These are phyloP conservation scores for Paralagenidium karlingii DNA, from an alignment of 352 stramenopile genomes.

Conservation along the genomic window DNA sequence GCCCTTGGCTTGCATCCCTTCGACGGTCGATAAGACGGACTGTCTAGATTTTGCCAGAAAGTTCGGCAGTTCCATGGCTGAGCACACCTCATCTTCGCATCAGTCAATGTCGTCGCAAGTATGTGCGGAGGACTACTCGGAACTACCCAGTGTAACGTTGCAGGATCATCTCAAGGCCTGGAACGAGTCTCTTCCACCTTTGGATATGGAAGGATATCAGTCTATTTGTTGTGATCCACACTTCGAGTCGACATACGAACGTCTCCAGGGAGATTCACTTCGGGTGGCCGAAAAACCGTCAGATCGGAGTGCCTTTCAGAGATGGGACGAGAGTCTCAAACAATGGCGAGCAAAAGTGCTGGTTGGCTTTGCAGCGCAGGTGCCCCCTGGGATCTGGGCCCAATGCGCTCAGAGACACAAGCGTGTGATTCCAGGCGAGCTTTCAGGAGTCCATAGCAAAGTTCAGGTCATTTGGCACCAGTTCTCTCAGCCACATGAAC, in stretches of 20 bases:
- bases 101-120: constrained; percentile 10
- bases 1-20: constrained; percentile 46
- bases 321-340: constrained; percentile 40
- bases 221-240: constrained; percentile 59
- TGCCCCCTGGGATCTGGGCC: constrained; percentile 47
- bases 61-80: constrained; percentile 33
- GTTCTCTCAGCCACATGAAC: no score
- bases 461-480: no score
- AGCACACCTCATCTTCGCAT: not conserved
- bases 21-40: constrained; percentile 35
- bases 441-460: no score
- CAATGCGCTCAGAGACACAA: no score
- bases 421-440: no score
- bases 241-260: constrained; percentile 45
- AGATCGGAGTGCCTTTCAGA: constrained; percentile 15
- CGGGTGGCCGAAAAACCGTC: constrained; percentile 20
- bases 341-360: constrained; percentile 50
- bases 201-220: constrained; percentile 63
- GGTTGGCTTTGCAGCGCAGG: constrained; percentile 48
- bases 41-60: constrained; percentile 43
- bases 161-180: constrained; percentile 24
- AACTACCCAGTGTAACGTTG: constrained; percentile 26
- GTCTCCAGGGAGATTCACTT: constrained; percentile 45
- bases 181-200: constrained; percentile 62
- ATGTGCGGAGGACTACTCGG: constrained; percentile 47